These are phyloP conservation scores for Yamadazyma oceani DNA, from an alignment of 1,139 yeast species.

Conservation along the genomic window DNA sequence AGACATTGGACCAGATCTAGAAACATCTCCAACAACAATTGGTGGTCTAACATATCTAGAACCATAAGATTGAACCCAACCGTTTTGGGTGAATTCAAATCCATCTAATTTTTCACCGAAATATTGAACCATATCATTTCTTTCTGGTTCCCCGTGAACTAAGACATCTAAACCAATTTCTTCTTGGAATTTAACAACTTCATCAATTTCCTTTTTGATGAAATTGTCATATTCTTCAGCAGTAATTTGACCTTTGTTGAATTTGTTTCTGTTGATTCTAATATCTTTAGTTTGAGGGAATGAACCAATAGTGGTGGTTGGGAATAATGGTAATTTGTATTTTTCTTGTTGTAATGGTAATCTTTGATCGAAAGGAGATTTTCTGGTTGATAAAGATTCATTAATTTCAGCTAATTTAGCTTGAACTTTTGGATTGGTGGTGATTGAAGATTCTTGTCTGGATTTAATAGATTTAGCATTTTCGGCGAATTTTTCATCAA, in stretches of 20 bases:
- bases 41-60: constrained; percentile 99
- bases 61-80: constrained; percentile 99
- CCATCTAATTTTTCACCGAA: constrained; percentile 99
- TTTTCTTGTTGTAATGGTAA: constrained; percentile 81
- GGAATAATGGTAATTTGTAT: constrained; percentile 96
- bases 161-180: constrained; percentile 96
- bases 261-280: constrained; percentile 97
- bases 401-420: constrained; percentile 81
- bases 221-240: constrained; percentile 94
- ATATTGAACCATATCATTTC: constrained; percentile 99
- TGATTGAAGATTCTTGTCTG: constrained; percentile 82
- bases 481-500: constrained; percentile 66
- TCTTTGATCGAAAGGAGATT: constrained; percentile 82
- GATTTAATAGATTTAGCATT: constrained; percentile 86
- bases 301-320: constrained; percentile 99
- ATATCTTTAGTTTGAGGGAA: constrained; percentile 99
- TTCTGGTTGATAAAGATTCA: constrained; percentile 81
- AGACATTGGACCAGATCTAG: constrained; percentile 98
- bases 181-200: constrained; percentile 97
- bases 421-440: constrained; percentile 89
- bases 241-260: constrained; percentile 92
- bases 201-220: constrained; percentile 94
- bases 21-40: constrained; percentile 96
- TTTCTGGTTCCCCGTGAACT: constrained; percentile 99
- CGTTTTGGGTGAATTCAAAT: constrained; percentile 96